These are phyloP conservation scores for Fagus crenata DNA, from an alignment of 306 rosid species.

Conservation along the genomic window DNA sequence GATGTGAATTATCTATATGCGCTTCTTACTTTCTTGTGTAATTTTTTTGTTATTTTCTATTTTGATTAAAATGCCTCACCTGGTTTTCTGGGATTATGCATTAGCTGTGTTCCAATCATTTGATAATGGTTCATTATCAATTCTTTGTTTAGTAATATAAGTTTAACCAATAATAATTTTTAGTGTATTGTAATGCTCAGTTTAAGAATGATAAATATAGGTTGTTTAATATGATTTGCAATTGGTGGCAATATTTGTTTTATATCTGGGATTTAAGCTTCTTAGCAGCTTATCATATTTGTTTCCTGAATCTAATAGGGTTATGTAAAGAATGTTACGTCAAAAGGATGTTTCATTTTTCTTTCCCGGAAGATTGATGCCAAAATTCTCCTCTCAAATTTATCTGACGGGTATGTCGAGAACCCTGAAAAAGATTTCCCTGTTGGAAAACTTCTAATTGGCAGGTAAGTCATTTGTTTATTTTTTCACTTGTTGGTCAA, in stretches of 20 bases:
- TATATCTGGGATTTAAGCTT: neutral
- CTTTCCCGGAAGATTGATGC: constrained; percentile 88
- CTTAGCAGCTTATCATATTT: constrained; percentile 17
- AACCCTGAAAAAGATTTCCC: constrained; percentile 76
- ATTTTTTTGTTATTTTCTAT: neutral
- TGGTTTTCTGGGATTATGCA: neutral
- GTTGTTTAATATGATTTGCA: too few species aligned
- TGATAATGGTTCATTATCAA: neutral
- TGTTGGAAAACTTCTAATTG: constrained; percentile 75
- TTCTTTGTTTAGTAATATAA: neutral
- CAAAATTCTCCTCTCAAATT: constrained; percentile 74
- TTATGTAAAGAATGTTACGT: constrained; percentile 69
- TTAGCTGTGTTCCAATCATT: neutral
- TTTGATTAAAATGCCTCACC: neutral
- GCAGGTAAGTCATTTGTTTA: constrained; percentile 51
- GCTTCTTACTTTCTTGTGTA: neutral
- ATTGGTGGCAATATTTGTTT: neutral
- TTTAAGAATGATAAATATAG: neutral
- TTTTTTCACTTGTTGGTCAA: constrained; percentile 7
- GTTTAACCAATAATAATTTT: too few species aligned
- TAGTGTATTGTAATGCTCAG: too few species aligned
- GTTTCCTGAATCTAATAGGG: constrained; percentile 49
- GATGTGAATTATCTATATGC: neutral
- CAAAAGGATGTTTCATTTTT: constrained; percentile 85
- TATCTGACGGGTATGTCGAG: constrained; percentile 64